phyloP scores from a whole-genome alignment of 352 stramenopile species.

The Pythium rhizo-oryzae region DNA sequence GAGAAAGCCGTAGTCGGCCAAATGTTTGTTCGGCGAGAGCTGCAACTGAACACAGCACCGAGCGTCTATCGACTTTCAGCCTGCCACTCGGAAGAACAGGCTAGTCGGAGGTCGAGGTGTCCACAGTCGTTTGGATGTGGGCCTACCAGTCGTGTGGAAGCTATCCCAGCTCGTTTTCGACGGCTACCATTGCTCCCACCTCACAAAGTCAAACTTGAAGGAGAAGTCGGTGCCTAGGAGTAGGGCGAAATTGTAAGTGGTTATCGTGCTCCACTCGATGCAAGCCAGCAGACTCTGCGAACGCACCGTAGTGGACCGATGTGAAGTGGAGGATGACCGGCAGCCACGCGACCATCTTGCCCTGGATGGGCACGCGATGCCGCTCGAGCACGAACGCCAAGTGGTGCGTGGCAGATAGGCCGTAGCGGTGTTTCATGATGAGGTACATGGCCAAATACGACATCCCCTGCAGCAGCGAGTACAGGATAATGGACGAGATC shows the following conservation, averaged over 20 bases:
- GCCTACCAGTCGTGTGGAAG: too few species aligned
- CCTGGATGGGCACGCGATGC: slow-evolving; percentile 22
- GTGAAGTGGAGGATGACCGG: slow-evolving; percentile 21
- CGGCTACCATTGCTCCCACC: neutral
- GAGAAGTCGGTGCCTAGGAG: slow-evolving; percentile 25
- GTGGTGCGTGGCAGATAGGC: slow-evolving; percentile 22
- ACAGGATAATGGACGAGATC: slow-evolving; percentile 19
- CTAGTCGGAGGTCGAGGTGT: too few species aligned
- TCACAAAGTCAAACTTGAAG: slow-evolving; percentile 25
- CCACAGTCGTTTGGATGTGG: too few species aligned
- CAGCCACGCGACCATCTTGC: slow-evolving; percentile 31
- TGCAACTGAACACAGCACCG: too few species aligned
- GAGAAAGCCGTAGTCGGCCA: too few species aligned
- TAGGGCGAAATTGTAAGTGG: too few species aligned
- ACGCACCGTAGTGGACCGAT: slow-evolving; percentile 8
- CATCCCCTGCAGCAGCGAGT: slow-evolving; percentile 22
- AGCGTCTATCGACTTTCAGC: too few species aligned
- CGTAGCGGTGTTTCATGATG: slow-evolving; percentile 25
- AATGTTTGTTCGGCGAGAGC: too few species aligned
- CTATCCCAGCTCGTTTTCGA: too few species aligned
- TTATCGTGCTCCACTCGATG: neutral
- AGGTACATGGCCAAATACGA: slow-evolving; percentile 23
- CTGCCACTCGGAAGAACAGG: too few species aligned
- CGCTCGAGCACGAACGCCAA: slow-evolving; percentile 31
- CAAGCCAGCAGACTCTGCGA: neutral